Conservation (phyloP, 2,329 filamentous ascomycete species). For the Paraphaeosphaeria sporulosa region DNA sequence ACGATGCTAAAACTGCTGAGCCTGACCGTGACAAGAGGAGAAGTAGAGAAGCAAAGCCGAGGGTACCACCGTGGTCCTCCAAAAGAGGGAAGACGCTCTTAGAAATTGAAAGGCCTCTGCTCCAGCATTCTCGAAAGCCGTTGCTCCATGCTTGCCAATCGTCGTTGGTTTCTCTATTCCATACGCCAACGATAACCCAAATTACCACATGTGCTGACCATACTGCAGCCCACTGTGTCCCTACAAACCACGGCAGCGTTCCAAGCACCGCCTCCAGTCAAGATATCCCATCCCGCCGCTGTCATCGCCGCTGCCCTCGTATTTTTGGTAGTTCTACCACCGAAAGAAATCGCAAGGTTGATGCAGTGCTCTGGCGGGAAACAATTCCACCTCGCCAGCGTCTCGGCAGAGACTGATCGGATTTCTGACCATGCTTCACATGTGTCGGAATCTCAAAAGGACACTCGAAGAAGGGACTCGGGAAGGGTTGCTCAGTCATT, state of each 20-base stretch:
- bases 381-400: not conserved
- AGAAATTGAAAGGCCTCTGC: no score
- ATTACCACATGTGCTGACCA: no score
- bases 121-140: no score
- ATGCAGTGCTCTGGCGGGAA: not conserved
- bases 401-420: not conserved
- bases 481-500: no score
- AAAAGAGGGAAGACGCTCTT: no score
- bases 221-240: no score
- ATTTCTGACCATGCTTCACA: not conserved
- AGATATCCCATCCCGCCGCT: not conserved
- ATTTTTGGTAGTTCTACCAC: not conserved
- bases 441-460: not conserved
- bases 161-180: no score
- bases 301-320: not conserved
- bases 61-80: no score
- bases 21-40: no score
- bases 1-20: not conserved
- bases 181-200: no score
- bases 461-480: not conserved
- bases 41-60: no score
- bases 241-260: not conserved
- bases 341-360: not conserved
- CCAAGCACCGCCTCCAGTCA: not conserved
- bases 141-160: no score